Base-by-base conservation (phyloP, 2,329 filamentous ascomycete species). In the Triangularia setosa region DNA sequence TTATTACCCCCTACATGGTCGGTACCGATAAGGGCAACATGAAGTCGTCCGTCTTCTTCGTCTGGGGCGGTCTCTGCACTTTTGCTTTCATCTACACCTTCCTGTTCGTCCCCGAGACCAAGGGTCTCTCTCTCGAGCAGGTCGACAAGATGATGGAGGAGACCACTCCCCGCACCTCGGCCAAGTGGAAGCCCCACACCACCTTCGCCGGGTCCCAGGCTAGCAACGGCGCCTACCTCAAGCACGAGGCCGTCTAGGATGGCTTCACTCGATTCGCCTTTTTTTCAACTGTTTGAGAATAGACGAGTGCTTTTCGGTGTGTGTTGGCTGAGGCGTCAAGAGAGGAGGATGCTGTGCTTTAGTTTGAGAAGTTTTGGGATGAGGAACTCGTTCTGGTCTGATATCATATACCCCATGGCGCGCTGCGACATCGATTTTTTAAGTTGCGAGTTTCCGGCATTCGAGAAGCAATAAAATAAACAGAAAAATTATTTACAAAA, bases 111-210 rank as follows among this genome's bases (percentile, higher is more conserved):
- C 88, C 87, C 65, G 88, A 90, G 80, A 90, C 87, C 75, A 90
- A 91, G 84, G 90, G 90, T 63, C 83, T 92, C 56, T 89, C 89
- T 60, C 87, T 92, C 53, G 90, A 92, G 80, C 89, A 92, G 80
- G 88, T 92, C 73, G 90, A 92, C 81, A 87, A 87, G 83, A 94
- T 96, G 91, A 87, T 95, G 83, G 91, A 93, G 81, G 91, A 96
- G 86, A 87, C 86, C 44, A 92, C 86, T 21, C 90, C 92, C 40
- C 87, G 90, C 69, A 92, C 85, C 18, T 93, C 90, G 2, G 80
- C 86, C 79, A 88, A 87, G 79, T 95, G 92, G 91, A 85, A 83
- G 77, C 90, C 90, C 53, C 84, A 84, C 72, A 80, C 80, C 71
- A 93, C 90, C 70, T 93, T 90, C 70, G 88, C 89, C 60, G 75